Conservation (phyloP, 2,329 filamentous ascomycete species). For the Fusarium clavum region DNA sequence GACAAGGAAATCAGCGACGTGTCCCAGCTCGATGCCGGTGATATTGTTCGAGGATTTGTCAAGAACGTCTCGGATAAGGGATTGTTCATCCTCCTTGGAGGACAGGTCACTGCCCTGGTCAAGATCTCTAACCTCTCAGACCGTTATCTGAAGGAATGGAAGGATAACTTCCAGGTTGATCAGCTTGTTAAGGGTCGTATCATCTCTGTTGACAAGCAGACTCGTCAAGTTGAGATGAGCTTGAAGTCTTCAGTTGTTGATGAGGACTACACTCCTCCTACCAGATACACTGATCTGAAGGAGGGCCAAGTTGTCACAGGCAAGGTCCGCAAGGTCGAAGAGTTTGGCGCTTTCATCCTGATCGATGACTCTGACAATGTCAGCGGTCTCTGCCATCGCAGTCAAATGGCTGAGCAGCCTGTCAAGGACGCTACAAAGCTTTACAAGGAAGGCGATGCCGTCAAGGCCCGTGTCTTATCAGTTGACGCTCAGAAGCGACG, state of each 20-base stretch:
- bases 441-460: slow-evolving; percentile 89
- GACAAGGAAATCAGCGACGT: slow-evolving; percentile 82
- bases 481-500: slow-evolving; percentile 80
- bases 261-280: slow-evolving; percentile 77
- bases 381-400: slow-evolving; percentile 92
- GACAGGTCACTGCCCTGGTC: slow-evolving; percentile 83
- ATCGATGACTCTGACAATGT: slow-evolving; percentile 89
- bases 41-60: slow-evolving; percentile 90
- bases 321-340: slow-evolving; percentile 91
- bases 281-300: slow-evolving; percentile 82
- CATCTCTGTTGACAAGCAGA: slow-evolving; percentile 73
- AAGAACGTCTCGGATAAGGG: slow-evolving; percentile 91
- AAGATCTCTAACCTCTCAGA: slow-evolving; percentile 92
- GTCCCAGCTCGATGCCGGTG: slow-evolving; percentile 78
- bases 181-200: slow-evolving; percentile 92
- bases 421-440: slow-evolving; percentile 89
- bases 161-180: slow-evolving; percentile 85
- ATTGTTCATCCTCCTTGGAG: slow-evolving; percentile 85
- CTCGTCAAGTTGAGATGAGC: slow-evolving; percentile 83
- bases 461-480: slow-evolving; percentile 89
- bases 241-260: slow-evolving; percentile 88
- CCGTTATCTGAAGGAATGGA: slow-evolving; percentile 94
- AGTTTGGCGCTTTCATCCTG: slow-evolving; percentile 94
- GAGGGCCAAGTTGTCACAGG: slow-evolving; percentile 86
- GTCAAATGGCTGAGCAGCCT: slow-evolving; percentile 86